phyloP scores from a whole-genome alignment of 2,329 filamentous ascomycete genomes.

The Cladophialophora exuberans region DNA sequence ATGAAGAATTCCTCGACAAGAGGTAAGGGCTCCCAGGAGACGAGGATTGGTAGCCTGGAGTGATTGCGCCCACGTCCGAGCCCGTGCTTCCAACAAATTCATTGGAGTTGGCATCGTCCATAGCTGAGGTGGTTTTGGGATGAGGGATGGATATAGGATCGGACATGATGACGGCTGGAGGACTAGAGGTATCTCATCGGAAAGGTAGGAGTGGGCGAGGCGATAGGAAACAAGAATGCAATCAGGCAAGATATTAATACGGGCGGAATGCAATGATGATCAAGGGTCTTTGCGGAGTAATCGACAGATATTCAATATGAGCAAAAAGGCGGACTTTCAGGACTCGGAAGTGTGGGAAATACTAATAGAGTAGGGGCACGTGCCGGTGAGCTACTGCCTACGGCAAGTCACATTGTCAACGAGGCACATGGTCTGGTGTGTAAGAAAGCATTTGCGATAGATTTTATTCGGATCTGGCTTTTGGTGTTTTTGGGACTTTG shows the following conservation, averaged over 20 bases:
- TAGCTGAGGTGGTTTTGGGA: slow-evolving; percentile 33
- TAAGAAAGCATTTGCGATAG: background rate
- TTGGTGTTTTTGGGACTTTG: background rate
- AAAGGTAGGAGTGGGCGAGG: background rate
- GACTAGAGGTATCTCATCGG: slow-evolving; percentile 1
- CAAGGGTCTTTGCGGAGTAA: no score
- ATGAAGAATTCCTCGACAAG: slow-evolving; percentile 76
- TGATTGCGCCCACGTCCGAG: slow-evolving; percentile 38
- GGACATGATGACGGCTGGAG: slow-evolving; percentile 33
- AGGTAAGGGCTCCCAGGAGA: slow-evolving; percentile 51
- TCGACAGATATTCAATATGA: slow-evolving; percentile 2
- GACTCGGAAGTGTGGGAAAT: slow-evolving; percentile 4
- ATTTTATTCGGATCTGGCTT: background rate
- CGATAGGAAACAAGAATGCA: background rate
- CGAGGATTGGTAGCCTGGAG: slow-evolving; percentile 44
- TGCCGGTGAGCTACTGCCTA: slow-evolving; percentile 9
- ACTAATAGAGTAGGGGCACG: slow-evolving; percentile 11
- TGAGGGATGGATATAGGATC: slow-evolving; percentile 33
- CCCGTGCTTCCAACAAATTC: slow-evolving; percentile 11
- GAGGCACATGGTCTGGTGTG: slow-evolving; percentile 9
- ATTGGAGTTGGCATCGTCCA: slow-evolving; percentile 27
- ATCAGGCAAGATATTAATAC: background rate
- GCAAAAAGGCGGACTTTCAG: background rate
- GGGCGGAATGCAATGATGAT: slow-evolving; percentile 4
- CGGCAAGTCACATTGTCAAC: slow-evolving; percentile 11